A percentile compares a stretch with the other conserved stretches of the same genome.
Evolutionary conservation across 202 grass and related monocot species (phyloP).

Genomic region (Cymbopogon flexuosus): DNA sequence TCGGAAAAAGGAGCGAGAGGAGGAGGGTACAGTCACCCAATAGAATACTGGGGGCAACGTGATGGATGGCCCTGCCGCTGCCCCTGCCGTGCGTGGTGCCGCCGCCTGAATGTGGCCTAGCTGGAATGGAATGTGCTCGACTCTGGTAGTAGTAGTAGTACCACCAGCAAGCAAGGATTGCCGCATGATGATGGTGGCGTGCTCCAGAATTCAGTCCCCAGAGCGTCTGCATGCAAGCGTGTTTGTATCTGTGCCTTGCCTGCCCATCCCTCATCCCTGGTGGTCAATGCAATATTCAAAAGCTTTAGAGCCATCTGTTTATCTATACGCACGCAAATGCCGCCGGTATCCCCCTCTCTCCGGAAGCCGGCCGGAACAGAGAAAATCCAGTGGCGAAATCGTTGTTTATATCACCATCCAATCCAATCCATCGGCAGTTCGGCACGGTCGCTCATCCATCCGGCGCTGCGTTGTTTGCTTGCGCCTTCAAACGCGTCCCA

Average conservation of each 20-base stretch:
- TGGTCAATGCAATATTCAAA: background rate
- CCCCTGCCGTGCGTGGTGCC: background rate
- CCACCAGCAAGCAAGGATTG: conserved; percentile 32
- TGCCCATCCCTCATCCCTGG: no score
- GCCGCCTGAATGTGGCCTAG: background rate
- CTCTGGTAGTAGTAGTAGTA: background rate
- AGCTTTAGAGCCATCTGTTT: no score
- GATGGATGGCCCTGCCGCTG: background rate
- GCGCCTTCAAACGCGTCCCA: background rate
- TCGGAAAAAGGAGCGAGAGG: background rate
- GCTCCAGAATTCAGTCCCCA: conserved; percentile 43
- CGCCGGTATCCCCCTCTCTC: background rate
- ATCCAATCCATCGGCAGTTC: background rate
- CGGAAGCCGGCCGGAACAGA: background rate
- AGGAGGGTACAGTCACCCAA: conserved; percentile 22
- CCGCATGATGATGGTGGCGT: conserved; percentile 42
- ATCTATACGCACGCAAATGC: background rate
- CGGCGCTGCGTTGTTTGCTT: background rate
- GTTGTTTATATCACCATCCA: background rate
- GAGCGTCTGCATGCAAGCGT: background rate
- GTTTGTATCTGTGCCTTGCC: no score
- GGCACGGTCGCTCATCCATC: no score
- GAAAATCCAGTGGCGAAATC: background rate
- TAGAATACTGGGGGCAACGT: conserved; percentile 34
- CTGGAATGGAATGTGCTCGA: conserved; percentile 36